Percentiles rank a stretch among this genome's conserved stretches.
Evolutionary conservation across 495 filamentous ascomycete species (phyloP).

Genomic region (Neurospora sublineolata): DNA sequence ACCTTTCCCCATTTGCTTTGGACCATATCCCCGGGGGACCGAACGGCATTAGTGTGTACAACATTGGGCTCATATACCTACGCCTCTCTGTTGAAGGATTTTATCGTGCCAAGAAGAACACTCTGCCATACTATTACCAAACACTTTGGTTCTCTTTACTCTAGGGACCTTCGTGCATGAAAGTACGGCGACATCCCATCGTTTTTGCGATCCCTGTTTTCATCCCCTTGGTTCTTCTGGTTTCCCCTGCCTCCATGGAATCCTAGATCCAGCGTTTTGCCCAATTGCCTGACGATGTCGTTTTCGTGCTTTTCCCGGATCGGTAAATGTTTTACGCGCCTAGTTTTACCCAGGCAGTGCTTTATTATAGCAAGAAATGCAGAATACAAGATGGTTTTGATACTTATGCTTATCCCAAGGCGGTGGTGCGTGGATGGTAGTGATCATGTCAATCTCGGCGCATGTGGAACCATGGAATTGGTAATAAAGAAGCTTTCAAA

Average conservation of each 20-base stretch:
- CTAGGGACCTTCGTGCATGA: slow-evolving; percentile 71
- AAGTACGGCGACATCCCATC: slow-evolving; percentile 60
- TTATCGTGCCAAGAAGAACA: slow-evolving; percentile 82
- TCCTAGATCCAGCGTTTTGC: neutral
- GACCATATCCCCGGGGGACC: neutral
- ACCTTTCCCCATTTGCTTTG: neutral
- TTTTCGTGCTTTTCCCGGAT: neutral
- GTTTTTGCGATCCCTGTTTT: neutral
- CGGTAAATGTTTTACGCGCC: neutral
- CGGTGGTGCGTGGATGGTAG: neutral
- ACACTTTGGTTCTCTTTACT: slow-evolving; percentile 53
- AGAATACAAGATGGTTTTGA: neutral
- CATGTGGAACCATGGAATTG: neutral
- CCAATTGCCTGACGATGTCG: neutral
- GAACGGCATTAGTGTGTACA: slow-evolving; percentile 99
- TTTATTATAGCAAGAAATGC: neutral
- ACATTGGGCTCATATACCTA: slow-evolving; percentile 55
- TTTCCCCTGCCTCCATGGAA: neutral
- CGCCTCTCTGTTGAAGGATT: slow-evolving; percentile 92
- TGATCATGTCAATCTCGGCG: neutral
- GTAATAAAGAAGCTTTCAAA: neutral
- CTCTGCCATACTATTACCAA: slow-evolving; percentile 77
- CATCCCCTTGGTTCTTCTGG: neutral
- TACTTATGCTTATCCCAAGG: neutral
- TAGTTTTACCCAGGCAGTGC: neutral